phyloP scores from a whole-genome alignment of 495 filamentous ascomycete species.

The Margaritispora aquatica region DNA sequence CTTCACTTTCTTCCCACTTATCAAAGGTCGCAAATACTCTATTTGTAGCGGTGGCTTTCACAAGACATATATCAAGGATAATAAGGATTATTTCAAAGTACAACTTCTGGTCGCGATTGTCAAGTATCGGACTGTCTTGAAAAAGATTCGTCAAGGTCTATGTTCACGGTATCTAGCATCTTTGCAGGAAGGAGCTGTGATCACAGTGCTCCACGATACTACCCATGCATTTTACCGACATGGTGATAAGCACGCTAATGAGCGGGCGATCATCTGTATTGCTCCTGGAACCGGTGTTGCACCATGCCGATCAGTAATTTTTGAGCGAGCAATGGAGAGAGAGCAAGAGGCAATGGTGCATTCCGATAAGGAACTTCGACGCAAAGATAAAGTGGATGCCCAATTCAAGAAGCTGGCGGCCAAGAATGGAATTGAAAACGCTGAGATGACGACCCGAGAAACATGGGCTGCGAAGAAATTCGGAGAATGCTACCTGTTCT shows the following conservation, averaged over 20 bases:
- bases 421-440: too few species aligned
- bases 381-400: too few species aligned
- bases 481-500: constrained; percentile 54
- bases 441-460: too few species aligned
- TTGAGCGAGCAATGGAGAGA: constrained; percentile 53
- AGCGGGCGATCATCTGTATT: constrained; percentile 64
- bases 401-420: too few species aligned
- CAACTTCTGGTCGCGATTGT: constrained; percentile 87
- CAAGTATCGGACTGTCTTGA: constrained; percentile 84
- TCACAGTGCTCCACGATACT: neutral
- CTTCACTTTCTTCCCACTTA: constrained; percentile 62
- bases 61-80: neutral
- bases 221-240: neutral
- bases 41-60: constrained; percentile 67
- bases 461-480: too few species aligned
- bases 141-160: constrained; percentile 77
- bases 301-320: constrained; percentile 74
- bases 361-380: too few species aligned
- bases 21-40: constrained; percentile 80
- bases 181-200: constrained; percentile 45
- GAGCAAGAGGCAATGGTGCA: too few species aligned
- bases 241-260: neutral
- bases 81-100: constrained; percentile 36
- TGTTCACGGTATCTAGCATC: constrained; percentile 79
- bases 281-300: constrained; percentile 90